Base-by-base conservation (phyloP, 1,139 yeast genomes). In the Candida tropicalis region DNA sequence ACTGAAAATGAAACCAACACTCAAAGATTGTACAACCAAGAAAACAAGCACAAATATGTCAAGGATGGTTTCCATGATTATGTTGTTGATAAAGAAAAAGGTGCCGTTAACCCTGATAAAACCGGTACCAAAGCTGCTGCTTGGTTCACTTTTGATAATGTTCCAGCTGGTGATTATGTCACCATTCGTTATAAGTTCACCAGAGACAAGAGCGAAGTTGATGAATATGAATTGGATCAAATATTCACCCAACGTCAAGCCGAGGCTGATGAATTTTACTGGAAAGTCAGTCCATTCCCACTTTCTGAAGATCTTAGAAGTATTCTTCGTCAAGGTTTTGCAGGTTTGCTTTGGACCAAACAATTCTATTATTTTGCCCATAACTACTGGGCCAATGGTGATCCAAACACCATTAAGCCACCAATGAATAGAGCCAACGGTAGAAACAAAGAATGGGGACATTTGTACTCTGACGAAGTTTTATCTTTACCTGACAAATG, bases 181-280 rank as follows among this genome's bases (percentile, higher is more conserved):
- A 87, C 96, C 1, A 79, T 91, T 36, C 81, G 97, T 55, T 87
- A 91, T 69, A 85, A 81, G 60, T 77, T 88, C 55, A 75, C 88
- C 38, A 63, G 59, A 45, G 54, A 63, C 11, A 59, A 63, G 5
- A 70, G 68, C 41, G 81, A 79, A n/a, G 70, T 87, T 45, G 91
- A 88, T 62, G 96, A 88, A 63, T 85, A 81, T 51, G 82, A 75
- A 40, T 84, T 89, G 56, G 97, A 91, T 64, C 67, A 75, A 31
- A 66, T 81, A n/a, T 82, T 91, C 55, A 83, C 81, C 35, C 74
- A 80, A 46, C 82, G 97, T 59, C 87, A 84, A 57, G 86, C 81
- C 49, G 98, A 91, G 58, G 97, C 98, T 8, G 97, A 91, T 58
- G 93, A 90, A 38, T 91, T 91, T 63, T 91, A 90, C 68, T 89